A percentile compares a stretch with the other conserved stretches of the same genome.
These are phyloP conservation scores for Harringtonia lauricola DNA, from an alignment of 2,329 filamentous ascomycete genomes.

Conservation along the genomic window DNA sequence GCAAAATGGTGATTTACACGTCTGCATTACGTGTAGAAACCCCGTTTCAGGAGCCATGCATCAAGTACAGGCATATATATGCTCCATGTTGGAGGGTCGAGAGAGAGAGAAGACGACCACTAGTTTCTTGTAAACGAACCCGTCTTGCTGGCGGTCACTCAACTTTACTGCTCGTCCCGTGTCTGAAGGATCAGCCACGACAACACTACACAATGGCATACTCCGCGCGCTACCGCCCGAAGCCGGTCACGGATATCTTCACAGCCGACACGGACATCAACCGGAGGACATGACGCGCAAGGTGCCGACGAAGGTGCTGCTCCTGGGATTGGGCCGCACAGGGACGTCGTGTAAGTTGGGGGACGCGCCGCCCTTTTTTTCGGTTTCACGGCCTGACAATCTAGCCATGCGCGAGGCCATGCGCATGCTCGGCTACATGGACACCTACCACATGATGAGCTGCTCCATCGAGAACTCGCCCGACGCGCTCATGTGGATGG, in stretches of 20 bases:
- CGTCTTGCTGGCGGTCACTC: too few species aligned
- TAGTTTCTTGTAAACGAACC: too few species aligned
- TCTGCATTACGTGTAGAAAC: too few species aligned
- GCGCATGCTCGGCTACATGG: constrained; percentile 53
- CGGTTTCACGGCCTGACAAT: background rate
- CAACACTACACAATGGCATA: constrained; percentile 4
- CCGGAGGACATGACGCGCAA: constrained; percentile 51
- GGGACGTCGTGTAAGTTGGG: constrained; percentile 54
- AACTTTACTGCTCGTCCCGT: too few species aligned
- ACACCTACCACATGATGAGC: constrained; percentile 67
- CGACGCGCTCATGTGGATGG: constrained; percentile 59
- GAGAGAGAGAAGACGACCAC: too few species aligned
- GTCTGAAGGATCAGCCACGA: too few species aligned
- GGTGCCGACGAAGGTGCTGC: constrained; percentile 63
- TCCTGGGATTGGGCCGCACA: constrained; percentile 58
- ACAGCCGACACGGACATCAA: constrained; percentile 59
- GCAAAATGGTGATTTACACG: too few species aligned
- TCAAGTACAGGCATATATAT: too few species aligned
- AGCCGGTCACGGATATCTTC: constrained; percentile 48
- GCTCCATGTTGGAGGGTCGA: too few species aligned
- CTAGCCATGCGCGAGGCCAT: constrained; percentile 53
- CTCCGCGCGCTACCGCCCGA: constrained; percentile 9
- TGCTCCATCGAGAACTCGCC: constrained; percentile 57
- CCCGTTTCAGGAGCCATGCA: too few species aligned
- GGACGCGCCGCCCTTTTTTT: background rate